These are phyloP conservation scores for Orbilia javanica DNA, from an alignment of 2,329 filamentous ascomycete genomes.

Conservation along the genomic window DNA sequence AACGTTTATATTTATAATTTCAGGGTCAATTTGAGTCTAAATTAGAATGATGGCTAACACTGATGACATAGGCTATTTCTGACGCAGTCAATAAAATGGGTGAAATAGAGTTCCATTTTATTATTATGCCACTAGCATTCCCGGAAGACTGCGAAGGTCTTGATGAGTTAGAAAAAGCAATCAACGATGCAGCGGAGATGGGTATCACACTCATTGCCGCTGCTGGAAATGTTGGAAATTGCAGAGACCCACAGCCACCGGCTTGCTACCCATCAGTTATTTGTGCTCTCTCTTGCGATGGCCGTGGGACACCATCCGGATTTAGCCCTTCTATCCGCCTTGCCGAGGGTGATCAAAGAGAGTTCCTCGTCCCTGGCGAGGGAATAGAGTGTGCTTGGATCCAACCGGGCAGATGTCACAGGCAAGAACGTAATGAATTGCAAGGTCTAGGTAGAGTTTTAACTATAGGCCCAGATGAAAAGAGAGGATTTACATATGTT, in stretches of 20 bases:
- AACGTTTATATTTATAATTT: neutral
- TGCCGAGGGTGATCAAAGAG: neutral
- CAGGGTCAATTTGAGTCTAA: too few relatives aligned
- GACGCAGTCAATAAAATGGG: neutral
- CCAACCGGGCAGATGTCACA: neutral
- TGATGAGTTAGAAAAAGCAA: neutral
- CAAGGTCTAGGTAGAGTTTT: too few relatives aligned
- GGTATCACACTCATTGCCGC: neutral
- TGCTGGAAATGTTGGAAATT: constrained; percentile 1
- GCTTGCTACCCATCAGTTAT: neutral
- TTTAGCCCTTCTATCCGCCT: neutral
- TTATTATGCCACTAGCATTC: neutral
- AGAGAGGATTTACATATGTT: neutral
- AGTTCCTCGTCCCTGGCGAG: constrained; percentile 6
- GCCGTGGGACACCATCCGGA: neutral
- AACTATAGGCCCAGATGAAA: neutral
- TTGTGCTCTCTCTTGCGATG: constrained; percentile 7
- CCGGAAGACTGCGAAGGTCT: neutral
- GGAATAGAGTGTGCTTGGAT: constrained; percentile 5
- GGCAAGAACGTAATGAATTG: neutral
- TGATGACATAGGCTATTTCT: neutral
- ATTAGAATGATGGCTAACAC: neutral
- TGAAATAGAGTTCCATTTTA: neutral
- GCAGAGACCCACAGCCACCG: neutral
- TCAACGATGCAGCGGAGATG: neutral